Percentiles rank a stretch among this genome's conserved stretches.
Evolutionary conservation across 345 rosid species (phyloP).

Genomic region (Boechera divaricarpa): DNA sequence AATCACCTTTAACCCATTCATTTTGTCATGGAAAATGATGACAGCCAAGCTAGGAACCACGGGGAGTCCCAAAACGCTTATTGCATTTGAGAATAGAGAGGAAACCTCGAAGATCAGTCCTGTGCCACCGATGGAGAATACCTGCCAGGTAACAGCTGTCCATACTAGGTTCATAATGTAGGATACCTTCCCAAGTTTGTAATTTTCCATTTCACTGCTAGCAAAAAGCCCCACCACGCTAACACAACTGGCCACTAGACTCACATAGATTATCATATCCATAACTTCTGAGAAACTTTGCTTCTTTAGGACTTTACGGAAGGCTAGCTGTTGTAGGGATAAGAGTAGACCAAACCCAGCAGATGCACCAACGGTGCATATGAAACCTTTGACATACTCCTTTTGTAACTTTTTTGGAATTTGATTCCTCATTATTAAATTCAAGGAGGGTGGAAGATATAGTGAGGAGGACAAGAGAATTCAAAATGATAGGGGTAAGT

Average conservation of each 20-base stretch:
- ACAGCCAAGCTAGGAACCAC: constrained; percentile 66
- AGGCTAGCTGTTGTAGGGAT: constrained; percentile 55
- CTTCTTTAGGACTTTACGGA: constrained; percentile 48
- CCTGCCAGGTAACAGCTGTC: constrained; percentile 60
- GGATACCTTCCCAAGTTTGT: constrained; percentile 56
- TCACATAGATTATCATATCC: constrained; percentile 40
- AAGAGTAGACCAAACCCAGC: constrained; percentile 55
- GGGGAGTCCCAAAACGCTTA: constrained; percentile 63
- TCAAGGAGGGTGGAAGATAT: constrained; percentile 62
- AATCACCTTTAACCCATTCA: constrained; percentile 67
- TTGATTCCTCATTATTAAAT: constrained; percentile 42
- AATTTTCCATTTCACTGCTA: constrained; percentile 60
- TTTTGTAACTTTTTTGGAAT: constrained; percentile 26
- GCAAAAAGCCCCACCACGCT: constrained; percentile 55
- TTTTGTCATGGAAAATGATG: constrained; percentile 63
- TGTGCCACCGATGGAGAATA: constrained; percentile 51
- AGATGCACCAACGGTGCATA: constrained; percentile 55
- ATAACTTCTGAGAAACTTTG: constrained; percentile 47
- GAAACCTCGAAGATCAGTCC: constrained; percentile 68
- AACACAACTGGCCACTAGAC: constrained; percentile 46
- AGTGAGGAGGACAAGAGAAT: constrained; percentile 60
- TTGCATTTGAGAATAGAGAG: constrained; percentile 64
- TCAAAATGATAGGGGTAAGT: constrained; percentile 54
- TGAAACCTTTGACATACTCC: constrained; percentile 50
- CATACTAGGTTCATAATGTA: constrained; percentile 58